phyloP scores from a whole-genome alignment of 306 rosid species.

The Prunus dulcis region DNA sequence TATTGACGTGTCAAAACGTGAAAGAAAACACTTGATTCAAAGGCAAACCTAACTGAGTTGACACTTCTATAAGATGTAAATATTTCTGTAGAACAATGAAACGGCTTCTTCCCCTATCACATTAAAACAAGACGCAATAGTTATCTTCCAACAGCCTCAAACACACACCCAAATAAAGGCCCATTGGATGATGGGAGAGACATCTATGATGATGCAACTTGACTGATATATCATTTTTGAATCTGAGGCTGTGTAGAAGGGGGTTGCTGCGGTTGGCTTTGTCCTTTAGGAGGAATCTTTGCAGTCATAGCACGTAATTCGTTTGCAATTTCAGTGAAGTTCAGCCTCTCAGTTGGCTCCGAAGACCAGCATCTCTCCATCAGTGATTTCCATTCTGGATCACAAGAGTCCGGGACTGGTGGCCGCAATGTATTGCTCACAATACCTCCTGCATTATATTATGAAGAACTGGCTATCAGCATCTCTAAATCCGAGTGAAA shows the following conservation, averaged over 20 bases:
- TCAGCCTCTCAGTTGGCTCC: constrained; percentile 79
- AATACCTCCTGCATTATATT: constrained; percentile 65
- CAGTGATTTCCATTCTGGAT: constrained; percentile 65
- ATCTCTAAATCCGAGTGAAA: constrained; percentile 12
- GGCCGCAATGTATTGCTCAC: constrained; percentile 93
- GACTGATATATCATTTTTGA: constrained; percentile 38
- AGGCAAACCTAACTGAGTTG: neutral
- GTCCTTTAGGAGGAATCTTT: constrained; percentile 68
- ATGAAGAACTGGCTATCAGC: neutral
- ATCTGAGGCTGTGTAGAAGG: constrained; percentile 29
- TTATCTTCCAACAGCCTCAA: constrained; percentile 13
- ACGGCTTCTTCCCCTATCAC: constrained; percentile 16
- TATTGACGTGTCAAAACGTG: neutral
- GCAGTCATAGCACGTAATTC: constrained; percentile 66
- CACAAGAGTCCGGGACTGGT: constrained; percentile 63
- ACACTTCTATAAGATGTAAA: neutral
- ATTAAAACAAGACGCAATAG: constrained; percentile 19
- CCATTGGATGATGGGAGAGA: neutral
- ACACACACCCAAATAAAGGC: neutral
- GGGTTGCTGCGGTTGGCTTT: constrained; percentile 50
- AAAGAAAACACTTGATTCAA: constrained; percentile 7
- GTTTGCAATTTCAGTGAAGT: constrained; percentile 70
- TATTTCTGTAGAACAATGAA: constrained; percentile 4
- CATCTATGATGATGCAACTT: constrained; percentile 10
- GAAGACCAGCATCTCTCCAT: constrained; percentile 93